Evolutionary conservation across 257 asterid genomes (phyloP), one percentile per base, ranked within the genome.

Genomic region (Anisodus tanguticus): DNA sequence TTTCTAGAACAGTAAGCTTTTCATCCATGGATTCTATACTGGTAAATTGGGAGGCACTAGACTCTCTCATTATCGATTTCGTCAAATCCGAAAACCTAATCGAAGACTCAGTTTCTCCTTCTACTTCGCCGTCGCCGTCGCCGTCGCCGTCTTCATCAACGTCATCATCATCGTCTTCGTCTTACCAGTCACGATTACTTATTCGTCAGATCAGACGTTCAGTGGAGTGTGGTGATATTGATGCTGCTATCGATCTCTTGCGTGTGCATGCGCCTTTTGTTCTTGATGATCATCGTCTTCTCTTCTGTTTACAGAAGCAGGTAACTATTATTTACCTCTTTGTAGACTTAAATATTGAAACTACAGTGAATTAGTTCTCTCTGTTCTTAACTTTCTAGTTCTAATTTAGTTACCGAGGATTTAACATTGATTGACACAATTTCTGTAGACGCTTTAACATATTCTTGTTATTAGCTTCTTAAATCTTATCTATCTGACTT

Each of bases 31-130:
- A 95, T 72, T 90, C 92, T 76, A 81, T 85, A 83, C 92, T 90
- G 8, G 93, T 97, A 85, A 97, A 97, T 93, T 97, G 99, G 99
- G 95, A 93, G 87, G 94, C 97, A 19, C 90, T 97, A 7, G 98
- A 97, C 87, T 91, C 98, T 54, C 93, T 97, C 35, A 96, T 95
- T 5, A 84, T 94, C 89, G 97, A 95, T 86, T 95, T 95, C 88
- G 99, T 94, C 10, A 95, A 90, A 90, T 91, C 98, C 84, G 99
- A 97, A 86, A 89, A 92, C 49, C 89, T 97, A 64, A 87, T 96
- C 86, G 97, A 92, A 12, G 95, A 94, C 59, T 86, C 91, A 0
- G 54, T 84, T 6, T 60, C 94, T 78, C 88, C 91, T 5, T 83
- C 93, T 80, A 31, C 94, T 37, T 81, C 89, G 0, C 74, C 92